Evolutionary conservation across 1,139 yeast genomes (phyloP).

Genomic region (Suhomyces atakaporum): DNA sequence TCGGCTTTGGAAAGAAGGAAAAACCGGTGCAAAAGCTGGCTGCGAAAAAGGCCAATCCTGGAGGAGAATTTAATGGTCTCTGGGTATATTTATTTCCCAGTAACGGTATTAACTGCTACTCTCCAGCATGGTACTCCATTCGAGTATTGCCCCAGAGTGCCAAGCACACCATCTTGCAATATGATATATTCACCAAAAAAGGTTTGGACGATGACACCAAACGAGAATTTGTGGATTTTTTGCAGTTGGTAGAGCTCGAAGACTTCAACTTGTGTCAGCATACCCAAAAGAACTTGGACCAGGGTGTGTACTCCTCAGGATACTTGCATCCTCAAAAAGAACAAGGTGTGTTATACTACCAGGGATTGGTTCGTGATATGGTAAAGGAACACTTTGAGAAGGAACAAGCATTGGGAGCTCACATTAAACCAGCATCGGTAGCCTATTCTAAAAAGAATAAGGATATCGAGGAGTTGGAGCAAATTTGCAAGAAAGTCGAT

Average conservation of each 20-base stretch:
- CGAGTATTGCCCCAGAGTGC: constrained; percentile 58
- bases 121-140: constrained; percentile 67
- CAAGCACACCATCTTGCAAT: constrained; percentile 55
- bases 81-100: constrained; percentile 64
- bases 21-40: constrained; percentile 11
- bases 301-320: constrained; percentile 59
- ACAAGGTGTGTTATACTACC: constrained; percentile 59
- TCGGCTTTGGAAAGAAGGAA: constrained; percentile 49
- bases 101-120: constrained; percentile 62
- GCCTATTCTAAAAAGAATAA: constrained; percentile 38
- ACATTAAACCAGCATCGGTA: constrained; percentile 54
- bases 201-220: constrained; percentile 52
- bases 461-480: constrained; percentile 52
- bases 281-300: constrained; percentile 61
- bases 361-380: constrained; percentile 57
- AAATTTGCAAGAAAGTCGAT: constrained; percentile 50
- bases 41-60: constrained; percentile 43
- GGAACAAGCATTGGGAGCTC: constrained; percentile 47
- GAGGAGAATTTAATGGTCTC: constrained; percentile 60
- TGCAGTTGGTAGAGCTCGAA: constrained; percentile 61
- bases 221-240: constrained; percentile 62
- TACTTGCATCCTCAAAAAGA: constrained; percentile 61
- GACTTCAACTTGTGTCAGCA: constrained; percentile 59
- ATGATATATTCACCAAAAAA: constrained; percentile 62
- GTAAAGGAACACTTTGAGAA: constrained; percentile 52